Conservation (phyloP, 2,329 filamentous ascomycete species). For the Rhynchosporium secalis region DNA sequence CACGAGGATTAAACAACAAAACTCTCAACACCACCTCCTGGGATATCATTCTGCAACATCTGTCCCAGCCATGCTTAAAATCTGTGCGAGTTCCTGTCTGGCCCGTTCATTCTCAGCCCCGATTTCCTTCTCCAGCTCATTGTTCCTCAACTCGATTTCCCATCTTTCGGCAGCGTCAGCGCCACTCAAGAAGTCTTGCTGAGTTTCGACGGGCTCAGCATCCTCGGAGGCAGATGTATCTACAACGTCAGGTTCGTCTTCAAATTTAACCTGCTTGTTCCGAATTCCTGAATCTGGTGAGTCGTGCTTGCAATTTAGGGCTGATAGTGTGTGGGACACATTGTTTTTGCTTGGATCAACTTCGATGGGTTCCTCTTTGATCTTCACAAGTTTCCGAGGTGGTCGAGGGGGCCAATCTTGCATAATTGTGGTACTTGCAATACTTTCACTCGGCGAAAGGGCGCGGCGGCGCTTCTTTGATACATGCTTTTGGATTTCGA, state of each 20-base stretch:
- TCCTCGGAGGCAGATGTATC: neutral
- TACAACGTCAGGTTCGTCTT: neutral
- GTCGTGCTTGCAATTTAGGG: neutral
- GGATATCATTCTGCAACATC: neutral
- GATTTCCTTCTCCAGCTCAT: neutral
- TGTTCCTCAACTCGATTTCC: neutral
- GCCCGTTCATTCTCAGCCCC: neutral
- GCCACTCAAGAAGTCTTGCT: neutral
- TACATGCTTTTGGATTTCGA: neutral
- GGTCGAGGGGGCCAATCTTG: neutral
- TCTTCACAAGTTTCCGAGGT: neutral
- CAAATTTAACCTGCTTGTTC: neutral
- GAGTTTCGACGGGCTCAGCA: neutral
- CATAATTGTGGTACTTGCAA: neutral
- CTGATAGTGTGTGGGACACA: neutral
- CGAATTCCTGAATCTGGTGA: neutral
- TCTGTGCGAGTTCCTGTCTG: neutral
- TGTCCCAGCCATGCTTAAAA: neutral
- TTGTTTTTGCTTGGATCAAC: neutral
- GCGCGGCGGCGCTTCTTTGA: neutral
- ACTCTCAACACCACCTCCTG: too few relatives aligned
- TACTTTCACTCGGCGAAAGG: neutral
- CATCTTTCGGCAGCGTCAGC: neutral
- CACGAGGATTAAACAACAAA: too few relatives aligned
- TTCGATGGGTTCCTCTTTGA: slow-evolving; percentile 14